phyloP scores from a whole-genome alignment of 306 rosid species.

The Mucuna pruriens region DNA sequence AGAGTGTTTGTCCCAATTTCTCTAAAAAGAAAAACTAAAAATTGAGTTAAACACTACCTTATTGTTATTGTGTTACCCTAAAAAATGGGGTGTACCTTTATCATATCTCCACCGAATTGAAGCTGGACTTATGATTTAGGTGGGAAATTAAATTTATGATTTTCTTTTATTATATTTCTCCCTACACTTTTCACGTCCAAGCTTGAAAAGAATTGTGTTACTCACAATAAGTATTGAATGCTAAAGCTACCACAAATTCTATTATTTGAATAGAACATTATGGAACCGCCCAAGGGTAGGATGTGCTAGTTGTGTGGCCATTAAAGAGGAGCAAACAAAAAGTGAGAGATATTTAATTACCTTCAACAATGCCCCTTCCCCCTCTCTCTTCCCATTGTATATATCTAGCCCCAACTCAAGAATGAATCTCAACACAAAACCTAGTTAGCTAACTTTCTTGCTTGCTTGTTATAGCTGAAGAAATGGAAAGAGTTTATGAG shows the following conservation, averaged over 20 bases:
- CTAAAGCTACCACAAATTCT: conserved; percentile 30
- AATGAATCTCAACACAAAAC: neutral
- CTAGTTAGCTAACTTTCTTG: neutral
- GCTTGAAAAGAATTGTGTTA: too few species aligned
- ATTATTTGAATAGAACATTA: too few species aligned
- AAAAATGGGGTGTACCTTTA: neutral
- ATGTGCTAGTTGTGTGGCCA: conserved; percentile 35
- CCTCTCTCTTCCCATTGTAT: neutral
- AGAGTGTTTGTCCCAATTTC: too few species aligned
- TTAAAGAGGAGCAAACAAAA: conserved; percentile 33
- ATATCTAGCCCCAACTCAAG: conserved; percentile 15
- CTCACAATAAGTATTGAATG: neutral
- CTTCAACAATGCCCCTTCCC: neutral
- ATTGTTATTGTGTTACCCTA: too few species aligned
- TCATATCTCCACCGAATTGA: neutral
- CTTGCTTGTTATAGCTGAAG: neutral
- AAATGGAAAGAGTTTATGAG: conserved; percentile 16
- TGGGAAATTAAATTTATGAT: neutral
- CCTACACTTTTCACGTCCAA: neutral
- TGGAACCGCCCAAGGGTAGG: conserved; percentile 20
- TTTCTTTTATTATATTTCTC: neutral
- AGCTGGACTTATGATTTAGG: neutral
- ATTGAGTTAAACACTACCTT: too few species aligned
- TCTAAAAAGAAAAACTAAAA: too few species aligned
- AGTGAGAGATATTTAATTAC: neutral